A percentile compares a stretch with the other conserved stretches of the same genome.
Evolutionary conservation across 2,329 filamentous ascomycete species (phyloP).

Genomic region (Metarhizium guizhouense): DNA sequence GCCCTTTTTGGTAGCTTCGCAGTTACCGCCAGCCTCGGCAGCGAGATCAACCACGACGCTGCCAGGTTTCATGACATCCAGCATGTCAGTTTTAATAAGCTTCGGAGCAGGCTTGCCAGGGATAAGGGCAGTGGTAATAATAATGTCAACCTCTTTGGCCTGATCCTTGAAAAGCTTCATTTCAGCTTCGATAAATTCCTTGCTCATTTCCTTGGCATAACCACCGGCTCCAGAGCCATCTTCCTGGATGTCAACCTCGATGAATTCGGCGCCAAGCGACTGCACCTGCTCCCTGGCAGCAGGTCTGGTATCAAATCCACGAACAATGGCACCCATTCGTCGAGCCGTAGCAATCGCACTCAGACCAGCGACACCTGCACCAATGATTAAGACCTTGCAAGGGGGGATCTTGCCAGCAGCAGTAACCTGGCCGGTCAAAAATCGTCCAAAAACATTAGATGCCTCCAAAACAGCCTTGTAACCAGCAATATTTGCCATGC

Average conservation of each 20-base stretch:
- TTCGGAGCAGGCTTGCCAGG: slow-evolving; percentile 76
- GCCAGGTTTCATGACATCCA: slow-evolving; percentile 80
- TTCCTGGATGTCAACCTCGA: slow-evolving; percentile 78
- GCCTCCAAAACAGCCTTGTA: slow-evolving; percentile 89
- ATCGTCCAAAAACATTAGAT: slow-evolving; percentile 81
- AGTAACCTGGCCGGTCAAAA: slow-evolving; percentile 82
- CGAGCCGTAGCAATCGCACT: slow-evolving; percentile 83
- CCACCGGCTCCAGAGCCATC: slow-evolving; percentile 78
- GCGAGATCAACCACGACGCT: slow-evolving; percentile 84
- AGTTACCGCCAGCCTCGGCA: slow-evolving; percentile 82
- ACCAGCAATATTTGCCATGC: slow-evolving; percentile 90
- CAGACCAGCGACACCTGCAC: slow-evolving; percentile 79
- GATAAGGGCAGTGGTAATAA: slow-evolving; percentile 87
- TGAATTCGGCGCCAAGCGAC: slow-evolving; percentile 80
- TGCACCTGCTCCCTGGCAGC: slow-evolving; percentile 84
- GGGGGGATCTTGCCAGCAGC: slow-evolving; percentile 86
- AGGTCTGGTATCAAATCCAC: slow-evolving; percentile 85
- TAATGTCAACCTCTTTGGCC: slow-evolving; percentile 80
- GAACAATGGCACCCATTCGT: slow-evolving; percentile 79
- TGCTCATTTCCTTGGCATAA: slow-evolving; percentile 91
- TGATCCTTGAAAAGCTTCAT: slow-evolving; percentile 90
- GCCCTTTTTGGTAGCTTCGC: slow-evolving; percentile 69
- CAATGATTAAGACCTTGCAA: slow-evolving; percentile 83
- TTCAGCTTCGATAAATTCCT: slow-evolving; percentile 85
- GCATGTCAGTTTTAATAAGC: slow-evolving; percentile 71